phyloP scores from a whole-genome alignment of 2,329 filamentous ascomycete genomes.

The Alternaria infectoria region DNA sequence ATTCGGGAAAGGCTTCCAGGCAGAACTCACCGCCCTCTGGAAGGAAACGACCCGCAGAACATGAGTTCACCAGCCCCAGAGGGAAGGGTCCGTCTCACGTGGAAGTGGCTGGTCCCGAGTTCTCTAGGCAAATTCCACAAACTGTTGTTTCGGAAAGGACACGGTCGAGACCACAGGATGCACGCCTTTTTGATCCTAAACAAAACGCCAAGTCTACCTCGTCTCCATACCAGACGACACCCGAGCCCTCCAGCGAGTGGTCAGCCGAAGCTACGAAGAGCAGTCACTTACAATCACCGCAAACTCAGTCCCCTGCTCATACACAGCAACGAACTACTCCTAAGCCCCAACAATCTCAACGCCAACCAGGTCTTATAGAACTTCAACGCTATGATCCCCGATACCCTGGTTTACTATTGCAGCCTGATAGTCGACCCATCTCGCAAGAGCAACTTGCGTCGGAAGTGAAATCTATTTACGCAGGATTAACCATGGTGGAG shows the following conservation, averaged over 20 bases:
- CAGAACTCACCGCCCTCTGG: conserved; percentile 31
- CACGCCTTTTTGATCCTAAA: conserved; percentile 30
- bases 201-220: conserved; percentile 17
- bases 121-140: conserved; percentile 28
- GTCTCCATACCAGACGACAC: conserved; percentile 27
- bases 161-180: conserved; percentile 22
- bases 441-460: conserved; percentile 78
- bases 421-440: conserved; percentile 72
- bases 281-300: conserved; percentile 21
- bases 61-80: conserved; percentile 31
- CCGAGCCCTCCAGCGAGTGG: conserved; percentile 34
- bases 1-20: conserved; percentile 22
- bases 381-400: conserved; percentile 37
- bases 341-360: conserved; percentile 17
- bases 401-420: conserved; percentile 54
- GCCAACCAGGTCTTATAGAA: conserved; percentile 44
- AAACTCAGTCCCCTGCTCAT: conserved; percentile 18
- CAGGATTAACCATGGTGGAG: conserved; percentile 84
- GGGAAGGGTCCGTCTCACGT: conserved; percentile 31
- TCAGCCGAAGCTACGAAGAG: conserved; percentile 28
- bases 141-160: conserved; percentile 21
- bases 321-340: conserved; percentile 17
- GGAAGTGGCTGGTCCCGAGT: conserved; percentile 35
- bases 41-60: conserved; percentile 40
- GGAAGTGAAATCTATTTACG: conserved; percentile 85